A percentile compares a stretch with the other conserved stretches of the same genome.
These are phyloP conservation scores for Arthrobotrys megalospora DNA, from an alignment of 2,329 filamentous ascomycete species.

Conservation along the genomic window DNA sequence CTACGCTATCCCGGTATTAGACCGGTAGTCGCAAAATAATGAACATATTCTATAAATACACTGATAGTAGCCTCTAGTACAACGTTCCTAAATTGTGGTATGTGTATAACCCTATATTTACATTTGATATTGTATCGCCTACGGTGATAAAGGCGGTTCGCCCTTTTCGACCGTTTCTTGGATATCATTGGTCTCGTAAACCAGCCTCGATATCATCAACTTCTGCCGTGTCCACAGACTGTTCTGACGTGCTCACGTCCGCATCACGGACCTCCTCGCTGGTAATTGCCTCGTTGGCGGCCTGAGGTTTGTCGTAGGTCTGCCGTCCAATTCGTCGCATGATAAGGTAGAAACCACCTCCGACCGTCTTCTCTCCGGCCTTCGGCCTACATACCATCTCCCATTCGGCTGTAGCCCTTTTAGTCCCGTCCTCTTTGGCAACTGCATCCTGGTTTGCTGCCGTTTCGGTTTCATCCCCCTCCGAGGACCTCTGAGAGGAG, in stretches of 20 bases:
- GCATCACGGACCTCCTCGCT: background rate
- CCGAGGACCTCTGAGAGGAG: slow-evolving; percentile 1
- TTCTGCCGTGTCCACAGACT: background rate
- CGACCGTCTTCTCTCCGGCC: slow-evolving; percentile 62
- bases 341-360: slow-evolving; percentile 64
- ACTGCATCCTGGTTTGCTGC: slow-evolving; percentile 25
- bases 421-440: slow-evolving; percentile 8
- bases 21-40: slow-evolving; percentile 5
- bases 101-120: background rate
- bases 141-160: background rate
- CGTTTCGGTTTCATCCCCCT: slow-evolving; percentile 27
- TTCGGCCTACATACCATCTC: slow-evolving; percentile 64
- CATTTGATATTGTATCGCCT: background rate
- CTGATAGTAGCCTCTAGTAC: background rate
- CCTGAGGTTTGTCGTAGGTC: slow-evolving; percentile 7
- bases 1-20: background rate
- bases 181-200: too few relatives aligned
- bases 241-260: slow-evolving; percentile 1
- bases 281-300: slow-evolving; percentile 19
- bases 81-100: background rate
- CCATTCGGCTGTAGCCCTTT: slow-evolving; percentile 21
- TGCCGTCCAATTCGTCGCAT: slow-evolving; percentile 60
- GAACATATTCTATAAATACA: slow-evolving; percentile 20
- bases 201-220: background rate
- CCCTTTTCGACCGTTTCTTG: background rate